Percentiles rank a stretch among this genome's conserved stretches.
phyloP scores from a whole-genome alignment of 2,329 filamentous ascomycete species.

The Pyrenochaeta sp. region DNA sequence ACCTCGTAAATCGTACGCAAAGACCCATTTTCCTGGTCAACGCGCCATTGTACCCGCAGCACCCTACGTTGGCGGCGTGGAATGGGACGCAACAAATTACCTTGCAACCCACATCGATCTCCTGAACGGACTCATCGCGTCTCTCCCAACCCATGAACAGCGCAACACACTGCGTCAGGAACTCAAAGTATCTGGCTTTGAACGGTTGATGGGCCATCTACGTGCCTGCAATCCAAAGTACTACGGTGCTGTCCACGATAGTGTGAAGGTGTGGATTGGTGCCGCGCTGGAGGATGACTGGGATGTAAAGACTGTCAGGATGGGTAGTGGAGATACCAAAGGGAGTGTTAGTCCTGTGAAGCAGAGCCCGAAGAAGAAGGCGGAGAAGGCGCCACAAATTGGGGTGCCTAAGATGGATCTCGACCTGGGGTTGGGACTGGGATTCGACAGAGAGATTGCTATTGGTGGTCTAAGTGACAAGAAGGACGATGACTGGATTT shows the following conservation, averaged over 20 bases:
- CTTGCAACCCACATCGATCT: slow-evolving; percentile 91
- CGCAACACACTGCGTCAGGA: slow-evolving; percentile 82
- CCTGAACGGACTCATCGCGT: slow-evolving; percentile 88
- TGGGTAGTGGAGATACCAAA: slow-evolving; percentile 62
- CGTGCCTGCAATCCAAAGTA: slow-evolving; percentile 98
- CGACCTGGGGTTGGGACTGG: slow-evolving; percentile 35
- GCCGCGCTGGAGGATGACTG: slow-evolving; percentile 89
- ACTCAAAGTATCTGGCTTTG: slow-evolving; percentile 84
- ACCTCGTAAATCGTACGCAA: slow-evolving; percentile 57
- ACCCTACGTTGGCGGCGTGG: slow-evolving; percentile 94
- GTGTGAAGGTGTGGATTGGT: slow-evolving; percentile 86
- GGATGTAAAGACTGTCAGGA: slow-evolving; percentile 82
- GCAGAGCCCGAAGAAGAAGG: slow-evolving; percentile 54
- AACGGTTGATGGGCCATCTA: slow-evolving; percentile 84
- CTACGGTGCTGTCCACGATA: slow-evolving; percentile 90
- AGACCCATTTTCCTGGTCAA: slow-evolving; percentile 81
- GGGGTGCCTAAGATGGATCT: slow-evolving; percentile 50
- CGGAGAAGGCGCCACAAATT: slow-evolving; percentile 47
- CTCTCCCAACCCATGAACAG: slow-evolving; percentile 71
- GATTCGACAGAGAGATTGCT: slow-evolving; percentile 42
- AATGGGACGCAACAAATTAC: slow-evolving; percentile 99
- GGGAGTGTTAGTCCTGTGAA: slow-evolving; percentile 42
- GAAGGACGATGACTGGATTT: slow-evolving; percentile 46
- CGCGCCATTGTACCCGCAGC: slow-evolving; percentile 91
- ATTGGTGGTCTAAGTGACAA: slow-evolving; percentile 19